Conservation (phyloP, 768 basidiomycete genomes). For the Suillus spraguei region DNA sequence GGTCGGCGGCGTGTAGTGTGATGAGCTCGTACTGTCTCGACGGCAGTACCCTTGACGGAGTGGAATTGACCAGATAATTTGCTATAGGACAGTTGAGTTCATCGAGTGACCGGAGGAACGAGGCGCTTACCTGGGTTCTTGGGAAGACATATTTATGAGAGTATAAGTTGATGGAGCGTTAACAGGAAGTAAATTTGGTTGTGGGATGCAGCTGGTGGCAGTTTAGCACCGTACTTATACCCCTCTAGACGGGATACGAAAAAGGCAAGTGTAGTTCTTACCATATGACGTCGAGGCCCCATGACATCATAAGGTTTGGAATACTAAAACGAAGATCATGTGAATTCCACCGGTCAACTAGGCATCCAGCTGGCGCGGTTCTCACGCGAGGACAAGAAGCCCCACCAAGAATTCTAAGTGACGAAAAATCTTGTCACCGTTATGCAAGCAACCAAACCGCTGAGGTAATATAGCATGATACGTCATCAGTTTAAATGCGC, state of each 20-base stretch:
- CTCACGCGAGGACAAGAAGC: background rate
- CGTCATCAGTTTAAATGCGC: background rate
- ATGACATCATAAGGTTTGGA: conserved; percentile 32
- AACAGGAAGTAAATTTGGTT: conserved; percentile 13
- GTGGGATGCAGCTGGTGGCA: conserved; percentile 10
- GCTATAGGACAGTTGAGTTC: conserved; percentile 19
- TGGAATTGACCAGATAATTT: conserved; percentile 39
- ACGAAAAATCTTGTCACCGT: background rate
- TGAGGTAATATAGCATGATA: background rate
- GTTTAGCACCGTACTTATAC: conserved; percentile 28
- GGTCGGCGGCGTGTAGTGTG: no score
- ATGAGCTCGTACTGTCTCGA: conserved; percentile 33
- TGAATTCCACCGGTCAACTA: background rate
- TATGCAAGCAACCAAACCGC: background rate
- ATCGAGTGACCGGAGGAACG: background rate
- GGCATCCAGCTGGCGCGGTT: background rate
- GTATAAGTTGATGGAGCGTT: background rate
- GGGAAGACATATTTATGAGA: conserved; percentile 18
- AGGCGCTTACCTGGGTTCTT: conserved; percentile 31
- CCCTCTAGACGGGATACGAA: conserved; percentile 21
- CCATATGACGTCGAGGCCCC: conserved; percentile 22
- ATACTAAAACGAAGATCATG: background rate
- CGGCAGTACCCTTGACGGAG: conserved; percentile 38
- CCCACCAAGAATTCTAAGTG: background rate
- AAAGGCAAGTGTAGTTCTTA: conserved; percentile 30